Evolutionary conservation across 345 rosid species (phyloP), one percentile per base, ranked within the genome.

Genomic region (Eucalyptus coolabah): DNA sequence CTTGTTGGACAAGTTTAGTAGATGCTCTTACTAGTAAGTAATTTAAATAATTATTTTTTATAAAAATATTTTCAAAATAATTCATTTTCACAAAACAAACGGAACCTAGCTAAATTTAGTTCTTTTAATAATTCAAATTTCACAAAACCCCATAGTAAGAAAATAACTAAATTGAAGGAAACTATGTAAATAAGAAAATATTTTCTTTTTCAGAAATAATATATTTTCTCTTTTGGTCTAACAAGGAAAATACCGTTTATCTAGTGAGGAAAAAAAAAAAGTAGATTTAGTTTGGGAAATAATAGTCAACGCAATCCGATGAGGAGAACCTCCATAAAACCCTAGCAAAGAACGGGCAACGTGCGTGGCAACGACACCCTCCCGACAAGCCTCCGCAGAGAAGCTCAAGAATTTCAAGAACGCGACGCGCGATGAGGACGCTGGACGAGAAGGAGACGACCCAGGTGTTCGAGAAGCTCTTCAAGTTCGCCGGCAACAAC

Each of bases 401-500:
- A 16, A 40, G 47, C 83, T 40, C 83, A 40, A 1, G 1, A 77
- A 63, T 13, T 37, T 0, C 83, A 40, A 77, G 47, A 40, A 77
- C 47, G 83, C 47, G 63, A 0, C 63, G 63, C 63, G 30, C 91
- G 87, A 97, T 96, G 97, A 92, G 98, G 51, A 95, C 99, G 9
- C 93, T 98, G 32, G 99, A 97, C 90, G 99, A 98, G 93, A 92
- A 82, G 34, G 99, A 98, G 91, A 98, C 97, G 90, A 94, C 97
- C 28, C 94, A 94, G 19, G 99, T 98, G 24, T 97, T 98, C 93
- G 97, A 96, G 91, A 98, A 97, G 91, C 91, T 98, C 88, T 94
- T 93, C 93, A 92, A 94, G 86, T 98, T 98, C 95, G 95, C 96
- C 1, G 99, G 98, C 59, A 96, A 93, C 91, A 98, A 97, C 88